phyloP scores from a whole-genome alignment of 306 rosid genomes.

The Castanopsis chinensis region DNA sequence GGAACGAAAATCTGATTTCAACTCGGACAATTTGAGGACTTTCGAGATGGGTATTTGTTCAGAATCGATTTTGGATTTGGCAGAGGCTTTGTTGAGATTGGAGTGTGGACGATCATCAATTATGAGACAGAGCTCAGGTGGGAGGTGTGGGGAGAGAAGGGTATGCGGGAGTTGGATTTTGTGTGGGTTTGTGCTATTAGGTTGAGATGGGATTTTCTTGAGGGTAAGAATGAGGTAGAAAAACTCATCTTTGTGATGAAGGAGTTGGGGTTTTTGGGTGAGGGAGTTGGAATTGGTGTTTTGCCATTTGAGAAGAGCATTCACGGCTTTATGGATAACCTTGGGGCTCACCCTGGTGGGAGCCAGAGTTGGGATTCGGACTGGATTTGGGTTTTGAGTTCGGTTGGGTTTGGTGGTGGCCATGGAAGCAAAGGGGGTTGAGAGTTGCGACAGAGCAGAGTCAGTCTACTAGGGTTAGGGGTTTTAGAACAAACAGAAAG shows the following conservation, averaged over 20 bases:
- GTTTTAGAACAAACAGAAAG: too few relatives aligned
- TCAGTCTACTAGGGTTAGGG: too few relatives aligned
- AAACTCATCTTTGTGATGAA: slow-evolving; percentile 51
- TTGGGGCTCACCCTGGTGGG: slow-evolving; percentile 11
- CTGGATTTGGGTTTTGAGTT: not conserved
- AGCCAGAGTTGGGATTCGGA: not conserved
- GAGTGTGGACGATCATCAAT: slow-evolving; percentile 66
- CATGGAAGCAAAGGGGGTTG: slow-evolving; percentile 6
- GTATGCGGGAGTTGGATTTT: slow-evolving; percentile 53
- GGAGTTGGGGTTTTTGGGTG: slow-evolving; percentile 52
- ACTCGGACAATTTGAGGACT: slow-evolving; percentile 60
- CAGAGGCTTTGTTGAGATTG: slow-evolving; percentile 44
- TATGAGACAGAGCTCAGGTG: slow-evolving; percentile 58
- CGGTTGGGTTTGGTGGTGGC: slow-evolving; percentile 15
- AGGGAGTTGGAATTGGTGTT: slow-evolving; percentile 23
- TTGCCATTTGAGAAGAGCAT: slow-evolving; percentile 67
- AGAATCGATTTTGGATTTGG: slow-evolving; percentile 44
- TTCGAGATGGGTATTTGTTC: slow-evolving; percentile 56
- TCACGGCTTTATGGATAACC: slow-evolving; percentile 46
- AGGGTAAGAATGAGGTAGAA: slow-evolving; percentile 57
- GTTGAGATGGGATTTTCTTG: slow-evolving; percentile 51
- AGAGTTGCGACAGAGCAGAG: too few relatives aligned
- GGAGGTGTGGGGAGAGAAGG: slow-evolving; percentile 32
- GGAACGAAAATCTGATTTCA: slow-evolving; percentile 64
- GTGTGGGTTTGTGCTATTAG: slow-evolving; percentile 64